Percentiles rank a stretch among this genome's conserved stretches.
These are phyloP conservation scores for Ogataea parapolymorpha DNA, from an alignment of 805 yeast genomes.

Conservation along the genomic window DNA sequence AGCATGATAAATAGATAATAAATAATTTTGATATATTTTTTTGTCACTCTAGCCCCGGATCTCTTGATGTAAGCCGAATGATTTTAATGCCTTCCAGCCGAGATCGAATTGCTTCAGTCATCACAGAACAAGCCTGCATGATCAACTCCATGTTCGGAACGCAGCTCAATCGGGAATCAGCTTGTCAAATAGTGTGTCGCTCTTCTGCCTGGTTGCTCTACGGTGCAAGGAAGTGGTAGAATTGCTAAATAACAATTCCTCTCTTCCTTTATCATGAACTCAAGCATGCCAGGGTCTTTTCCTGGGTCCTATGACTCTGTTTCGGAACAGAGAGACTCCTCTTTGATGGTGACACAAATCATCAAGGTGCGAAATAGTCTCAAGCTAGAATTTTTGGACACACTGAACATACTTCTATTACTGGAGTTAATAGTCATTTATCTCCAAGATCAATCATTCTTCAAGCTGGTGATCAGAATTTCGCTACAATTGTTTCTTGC, in stretches of 20 bases:
- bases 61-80: background rate
- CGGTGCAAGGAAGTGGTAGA: constrained; percentile 7
- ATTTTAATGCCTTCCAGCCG: background rate
- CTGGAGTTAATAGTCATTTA: constrained; percentile 22
- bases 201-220: background rate
- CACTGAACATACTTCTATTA: constrained; percentile 15
- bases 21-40: constrained; percentile 3
- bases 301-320: constrained; percentile 2
- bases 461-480: constrained; percentile 20
- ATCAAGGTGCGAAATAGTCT: constrained; percentile 19
- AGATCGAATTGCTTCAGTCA: background rate
- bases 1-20: constrained; percentile 4
- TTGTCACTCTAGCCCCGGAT: constrained; percentile 1
- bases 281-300: constrained; percentile 9
- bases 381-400: constrained; percentile 11
- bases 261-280: background rate
- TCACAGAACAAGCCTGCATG: background rate
- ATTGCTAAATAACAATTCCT: constrained; percentile 1
- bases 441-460: constrained; percentile 25
- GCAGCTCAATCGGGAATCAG: background rate
- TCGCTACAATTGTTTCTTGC: constrained; percentile 20
- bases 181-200: background rate
- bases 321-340: background rate
- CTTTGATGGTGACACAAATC: constrained; percentile 2
- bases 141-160: background rate